Evolutionary conservation across 306 rosid genomes (phyloP).

Genomic region (Casuarina cunninghamiana): DNA sequence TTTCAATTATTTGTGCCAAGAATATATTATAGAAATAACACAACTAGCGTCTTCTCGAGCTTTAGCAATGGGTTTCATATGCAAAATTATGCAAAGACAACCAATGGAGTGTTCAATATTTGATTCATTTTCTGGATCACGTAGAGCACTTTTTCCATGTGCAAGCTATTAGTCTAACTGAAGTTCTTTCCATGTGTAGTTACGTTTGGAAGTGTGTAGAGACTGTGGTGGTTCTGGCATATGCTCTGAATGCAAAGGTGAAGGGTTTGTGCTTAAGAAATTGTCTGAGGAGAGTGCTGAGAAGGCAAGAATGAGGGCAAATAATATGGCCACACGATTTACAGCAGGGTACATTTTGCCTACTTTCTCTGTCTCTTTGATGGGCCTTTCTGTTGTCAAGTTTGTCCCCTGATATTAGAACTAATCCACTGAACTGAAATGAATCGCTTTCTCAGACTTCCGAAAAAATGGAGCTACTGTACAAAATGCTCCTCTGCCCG

Average conservation of each 20-base stretch:
- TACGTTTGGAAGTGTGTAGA: constrained; percentile 56
- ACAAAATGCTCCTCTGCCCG: constrained; percentile 85
- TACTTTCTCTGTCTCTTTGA: constrained; percentile 5
- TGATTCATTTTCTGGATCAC: neutral
- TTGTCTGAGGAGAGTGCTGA: constrained; percentile 73
- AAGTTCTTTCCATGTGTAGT: constrained; percentile 42
- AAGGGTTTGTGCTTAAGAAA: constrained; percentile 86
- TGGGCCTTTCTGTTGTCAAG: neutral
- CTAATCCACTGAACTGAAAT: constrained; percentile 21
- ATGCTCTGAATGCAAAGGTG: constrained; percentile 93
- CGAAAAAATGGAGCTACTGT: constrained; percentile 97
- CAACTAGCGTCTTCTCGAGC: neutral
- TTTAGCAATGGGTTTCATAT: neutral
- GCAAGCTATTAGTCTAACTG: constrained; percentile 24
- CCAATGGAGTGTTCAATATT: neutral
- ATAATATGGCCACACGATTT: constrained; percentile 85
- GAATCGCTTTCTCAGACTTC: constrained; percentile 59
- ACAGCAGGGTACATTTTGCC: constrained; percentile 61
- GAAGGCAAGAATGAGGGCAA: constrained; percentile 63
- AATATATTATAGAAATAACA: neutral
- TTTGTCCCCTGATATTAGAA: neutral
- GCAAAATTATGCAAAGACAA: neutral
- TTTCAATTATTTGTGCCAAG: neutral
- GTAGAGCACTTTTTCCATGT: constrained; percentile 12
- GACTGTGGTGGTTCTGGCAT: constrained; percentile 85